phyloP scores from a whole-genome alignment of 1,284 basidiomycete species.

The Malassezia equina region DNA sequence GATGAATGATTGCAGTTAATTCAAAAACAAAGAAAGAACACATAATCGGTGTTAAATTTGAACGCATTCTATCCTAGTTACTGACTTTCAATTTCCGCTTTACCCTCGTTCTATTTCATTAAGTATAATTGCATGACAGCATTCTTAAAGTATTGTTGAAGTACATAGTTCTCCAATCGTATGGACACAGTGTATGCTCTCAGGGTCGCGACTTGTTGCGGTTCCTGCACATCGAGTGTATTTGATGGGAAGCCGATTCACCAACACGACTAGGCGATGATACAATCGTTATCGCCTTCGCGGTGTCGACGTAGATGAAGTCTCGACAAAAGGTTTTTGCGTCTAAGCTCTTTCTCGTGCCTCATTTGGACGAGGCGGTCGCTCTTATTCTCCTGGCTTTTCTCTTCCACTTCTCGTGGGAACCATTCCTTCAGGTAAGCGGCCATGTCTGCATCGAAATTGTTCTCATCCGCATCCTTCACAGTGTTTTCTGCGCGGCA shows the following conservation, averaged over 20 bases:
- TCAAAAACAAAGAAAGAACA: neutral
- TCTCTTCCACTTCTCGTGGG: constrained; percentile 68
- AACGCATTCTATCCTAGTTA: no score
- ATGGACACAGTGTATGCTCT: no score
- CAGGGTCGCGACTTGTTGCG: no score
- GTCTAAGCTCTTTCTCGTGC: constrained; percentile 49
- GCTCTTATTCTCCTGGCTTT: constrained; percentile 64
- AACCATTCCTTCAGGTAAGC: constrained; percentile 90
- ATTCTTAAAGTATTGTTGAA: no score
- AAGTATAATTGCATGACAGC: no score
- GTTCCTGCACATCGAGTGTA: no score
- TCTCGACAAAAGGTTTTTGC: neutral
- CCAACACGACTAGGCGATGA: neutral
- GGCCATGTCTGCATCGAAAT: constrained; percentile 68
- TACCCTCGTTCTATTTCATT: no score
- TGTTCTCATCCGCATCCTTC: constrained; percentile 33
- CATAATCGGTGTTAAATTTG: no score
- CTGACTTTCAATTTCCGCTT: no score
- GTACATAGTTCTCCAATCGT: no score
- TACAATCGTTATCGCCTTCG: constrained; percentile 1
- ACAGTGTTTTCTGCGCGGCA: constrained; percentile 52
- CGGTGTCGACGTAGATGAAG: neutral
- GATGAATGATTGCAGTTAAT: neutral
- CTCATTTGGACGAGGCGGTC: constrained; percentile 67
- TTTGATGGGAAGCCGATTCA: no score